Evolutionary conservation across 441 rosid species (phyloP).

Genomic region (Kokia cookei): DNA sequence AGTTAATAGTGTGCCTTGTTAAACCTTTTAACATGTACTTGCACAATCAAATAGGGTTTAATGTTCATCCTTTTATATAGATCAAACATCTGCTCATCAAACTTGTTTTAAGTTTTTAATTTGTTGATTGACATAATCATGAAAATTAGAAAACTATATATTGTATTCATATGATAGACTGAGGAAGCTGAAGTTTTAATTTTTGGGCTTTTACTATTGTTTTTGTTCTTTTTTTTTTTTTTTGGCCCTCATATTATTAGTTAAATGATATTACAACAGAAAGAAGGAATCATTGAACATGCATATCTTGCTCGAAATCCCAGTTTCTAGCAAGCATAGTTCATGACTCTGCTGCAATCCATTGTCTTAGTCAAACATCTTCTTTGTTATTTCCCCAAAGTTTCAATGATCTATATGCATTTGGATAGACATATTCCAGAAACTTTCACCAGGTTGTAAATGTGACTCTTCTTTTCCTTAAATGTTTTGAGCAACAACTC

Average conservation of each 20-base stretch:
- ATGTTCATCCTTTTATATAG: neutral
- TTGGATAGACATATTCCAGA: neutral
- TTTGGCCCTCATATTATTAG: neutral
- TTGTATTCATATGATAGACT: neutral
- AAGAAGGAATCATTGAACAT: neutral
- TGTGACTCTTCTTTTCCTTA: neutral
- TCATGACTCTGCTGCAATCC: neutral
- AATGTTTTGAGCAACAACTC: neutral
- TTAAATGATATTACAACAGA: neutral
- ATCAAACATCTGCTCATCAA: conserved; percentile 1
- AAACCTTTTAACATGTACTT: conserved; percentile 2
- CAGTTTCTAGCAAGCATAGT: neutral
- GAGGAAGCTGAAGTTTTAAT: neutral
- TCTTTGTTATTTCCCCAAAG: neutral
- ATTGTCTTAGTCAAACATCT: neutral
- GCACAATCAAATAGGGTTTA: conserved; percentile 4
- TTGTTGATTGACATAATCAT: conserved; percentile 2
- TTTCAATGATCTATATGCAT: neutral
- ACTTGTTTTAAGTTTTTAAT: neutral
- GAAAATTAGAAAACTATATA: neutral
- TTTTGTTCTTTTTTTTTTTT: neutral
- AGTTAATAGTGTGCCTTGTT: neutral
- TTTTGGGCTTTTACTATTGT: neutral
- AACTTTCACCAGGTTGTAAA: neutral
- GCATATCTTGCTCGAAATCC: neutral